Conservation (phyloP, 306 rosid species). For the Lathyrus tuberosus region DNA sequence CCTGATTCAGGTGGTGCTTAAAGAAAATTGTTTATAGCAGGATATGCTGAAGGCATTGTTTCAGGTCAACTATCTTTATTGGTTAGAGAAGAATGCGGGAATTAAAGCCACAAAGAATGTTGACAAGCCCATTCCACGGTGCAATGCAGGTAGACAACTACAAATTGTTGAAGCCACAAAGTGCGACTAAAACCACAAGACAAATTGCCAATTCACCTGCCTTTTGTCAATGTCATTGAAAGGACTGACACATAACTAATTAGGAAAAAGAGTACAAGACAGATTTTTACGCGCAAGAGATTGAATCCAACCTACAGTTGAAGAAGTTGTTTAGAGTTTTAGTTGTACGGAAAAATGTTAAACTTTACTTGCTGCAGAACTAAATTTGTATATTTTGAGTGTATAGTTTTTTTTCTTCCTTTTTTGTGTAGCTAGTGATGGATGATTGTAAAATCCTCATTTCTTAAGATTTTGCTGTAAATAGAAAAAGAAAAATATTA, state of each 20-base stretch:
- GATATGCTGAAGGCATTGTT: slow-evolving; percentile 94
- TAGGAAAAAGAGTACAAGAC: slow-evolving; percentile 25
- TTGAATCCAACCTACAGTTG: neutral
- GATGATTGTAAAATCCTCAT: no score
- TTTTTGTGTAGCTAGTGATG: no score
- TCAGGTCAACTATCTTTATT: slow-evolving; percentile 79
- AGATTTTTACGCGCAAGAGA: neutral
- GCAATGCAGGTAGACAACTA: slow-evolving; percentile 24
- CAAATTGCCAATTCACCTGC: slow-evolving; percentile 14
- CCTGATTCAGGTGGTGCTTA: no score
- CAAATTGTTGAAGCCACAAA: slow-evolving; percentile 30
- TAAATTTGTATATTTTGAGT: slow-evolving; percentile 31
- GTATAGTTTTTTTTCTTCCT: no score
- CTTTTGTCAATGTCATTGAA: slow-evolving; percentile 13
- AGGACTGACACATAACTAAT: neutral
- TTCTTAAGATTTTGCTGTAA: no score
- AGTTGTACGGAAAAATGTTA: neutral
- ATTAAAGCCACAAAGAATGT: slow-evolving; percentile 57
- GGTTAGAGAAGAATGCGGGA: slow-evolving; percentile 90
- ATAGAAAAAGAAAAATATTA: no score
- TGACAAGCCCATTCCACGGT: slow-evolving; percentile 12
- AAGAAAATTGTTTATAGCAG: slow-evolving; percentile 56
- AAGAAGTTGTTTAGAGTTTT: slow-evolving; percentile 10
- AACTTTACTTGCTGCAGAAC: neutral
- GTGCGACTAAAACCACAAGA: slow-evolving; percentile 23